Percentiles rank a stretch among this genome's conserved stretches.
Conservation (phyloP, 1,284 basidiomycete genomes). For the Ganoderma boninense region DNA sequence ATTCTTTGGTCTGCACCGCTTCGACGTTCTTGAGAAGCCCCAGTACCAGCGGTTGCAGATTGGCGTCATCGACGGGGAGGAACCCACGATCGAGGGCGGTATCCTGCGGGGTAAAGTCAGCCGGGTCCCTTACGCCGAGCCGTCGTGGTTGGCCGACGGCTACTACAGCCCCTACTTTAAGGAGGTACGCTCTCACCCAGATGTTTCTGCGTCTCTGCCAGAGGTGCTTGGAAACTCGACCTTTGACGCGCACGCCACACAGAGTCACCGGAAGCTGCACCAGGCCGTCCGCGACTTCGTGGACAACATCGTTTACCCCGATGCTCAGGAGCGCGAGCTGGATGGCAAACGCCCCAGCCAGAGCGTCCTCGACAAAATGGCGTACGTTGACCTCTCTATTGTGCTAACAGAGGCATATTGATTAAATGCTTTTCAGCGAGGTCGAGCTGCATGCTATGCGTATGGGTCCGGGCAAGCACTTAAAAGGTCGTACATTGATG, state of each 20-base stretch:
- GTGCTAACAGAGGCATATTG: neutral
- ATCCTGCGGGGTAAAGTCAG: slow-evolving; percentile 64
- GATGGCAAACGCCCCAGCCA: slow-evolving; percentile 79
- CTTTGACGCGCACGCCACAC: slow-evolving; percentile 1
- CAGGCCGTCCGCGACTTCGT: slow-evolving; percentile 56
- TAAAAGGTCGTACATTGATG: slow-evolving; percentile 85
- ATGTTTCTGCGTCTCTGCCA: neutral
- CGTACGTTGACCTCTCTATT: slow-evolving; percentile 49
- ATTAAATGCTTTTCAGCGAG: slow-evolving; percentile 48
- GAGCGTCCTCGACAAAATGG: slow-evolving; percentile 74
- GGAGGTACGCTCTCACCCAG: slow-evolving; percentile 52
- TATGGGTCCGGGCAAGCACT: slow-evolving; percentile 86
- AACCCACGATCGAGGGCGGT: slow-evolving; percentile 61
- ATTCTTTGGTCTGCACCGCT: slow-evolving; percentile 86
- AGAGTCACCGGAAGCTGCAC: slow-evolving; percentile 61
- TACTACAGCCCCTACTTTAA: slow-evolving; percentile 81
- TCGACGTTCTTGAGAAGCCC: slow-evolving; percentile 79
- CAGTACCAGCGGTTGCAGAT: slow-evolving; percentile 79
- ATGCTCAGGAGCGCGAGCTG: slow-evolving; percentile 72
- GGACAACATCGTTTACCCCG: slow-evolving; percentile 58
- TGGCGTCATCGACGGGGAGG: slow-evolving; percentile 73
- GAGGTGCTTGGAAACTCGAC: slow-evolving; percentile 4
- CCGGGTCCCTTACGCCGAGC: slow-evolving; percentile 85
- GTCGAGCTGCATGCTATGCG: slow-evolving; percentile 89
- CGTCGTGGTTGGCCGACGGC: slow-evolving; percentile 76